Conservation (phyloP, 495 filamentous ascomycete genomes). For the Staphylotrichum longicolle region DNA sequence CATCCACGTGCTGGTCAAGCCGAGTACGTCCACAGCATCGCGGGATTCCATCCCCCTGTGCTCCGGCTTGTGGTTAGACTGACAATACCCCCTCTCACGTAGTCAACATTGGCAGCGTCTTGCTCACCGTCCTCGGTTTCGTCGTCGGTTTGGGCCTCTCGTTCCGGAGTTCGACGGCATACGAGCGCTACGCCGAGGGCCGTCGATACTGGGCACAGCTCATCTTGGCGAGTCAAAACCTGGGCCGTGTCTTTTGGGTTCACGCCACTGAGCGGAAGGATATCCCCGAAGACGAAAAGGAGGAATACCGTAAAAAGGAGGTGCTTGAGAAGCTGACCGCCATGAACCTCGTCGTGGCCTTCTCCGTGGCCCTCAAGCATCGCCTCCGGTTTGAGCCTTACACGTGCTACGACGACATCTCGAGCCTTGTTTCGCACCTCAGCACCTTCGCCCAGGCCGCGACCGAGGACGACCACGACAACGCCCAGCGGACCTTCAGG, state of each 20-base stretch:
- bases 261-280: slow-evolving; percentile 66
- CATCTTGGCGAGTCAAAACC: slow-evolving; percentile 66
- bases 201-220: slow-evolving; percentile 76
- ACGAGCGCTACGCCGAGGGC: slow-evolving; percentile 77
- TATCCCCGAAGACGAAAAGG: slow-evolving; percentile 18
- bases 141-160: slow-evolving; percentile 80
- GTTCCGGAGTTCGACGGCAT: slow-evolving; percentile 81
- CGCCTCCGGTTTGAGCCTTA: slow-evolving; percentile 86
- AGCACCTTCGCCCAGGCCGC: slow-evolving; percentile 70
- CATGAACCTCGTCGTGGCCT: slow-evolving; percentile 79
- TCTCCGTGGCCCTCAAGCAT: slow-evolving; percentile 74
- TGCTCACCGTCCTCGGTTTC: slow-evolving; percentile 86
- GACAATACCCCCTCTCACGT: slow-evolving; percentile 3
- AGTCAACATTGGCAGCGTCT: slow-evolving; percentile 63
- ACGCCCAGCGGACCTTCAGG: slow-evolving; percentile 35
- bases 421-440: slow-evolving; percentile 57
- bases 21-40: slow-evolving; percentile 43
- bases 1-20: slow-evolving; percentile 43
- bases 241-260: slow-evolving; percentile 78
- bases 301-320: slow-evolving; percentile 60
- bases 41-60: not conserved
- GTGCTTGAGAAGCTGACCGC: slow-evolving; percentile 71
- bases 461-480: slow-evolving; percentile 50
- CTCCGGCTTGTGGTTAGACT: not conserved
- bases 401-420: slow-evolving; percentile 68